A percentile compares a stretch with the other conserved stretches of the same genome.
Evolutionary conservation across 768 basidiomycete species (phyloP).

Genomic region (Pulveroboletus sp.): DNA sequence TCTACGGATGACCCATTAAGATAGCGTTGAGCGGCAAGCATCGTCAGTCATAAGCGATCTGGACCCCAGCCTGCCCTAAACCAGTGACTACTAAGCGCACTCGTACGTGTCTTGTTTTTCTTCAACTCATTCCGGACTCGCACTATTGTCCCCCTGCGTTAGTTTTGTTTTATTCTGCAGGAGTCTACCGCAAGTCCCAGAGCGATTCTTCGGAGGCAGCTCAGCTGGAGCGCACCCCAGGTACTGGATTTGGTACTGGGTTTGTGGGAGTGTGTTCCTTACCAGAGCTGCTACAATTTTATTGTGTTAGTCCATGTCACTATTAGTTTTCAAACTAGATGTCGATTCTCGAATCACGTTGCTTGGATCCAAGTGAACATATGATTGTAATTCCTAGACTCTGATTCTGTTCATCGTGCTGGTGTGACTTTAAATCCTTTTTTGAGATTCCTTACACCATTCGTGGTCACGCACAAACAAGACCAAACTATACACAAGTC

Average conservation of each 20-base stretch:
- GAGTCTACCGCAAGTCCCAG: constrained; percentile 37
- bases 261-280: constrained; percentile 30
- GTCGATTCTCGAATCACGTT: too few species aligned
- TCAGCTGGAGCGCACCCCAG: constrained; percentile 29
- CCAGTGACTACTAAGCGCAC: not conserved
- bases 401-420: too few species aligned
- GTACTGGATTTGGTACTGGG: not conserved
- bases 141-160: constrained; percentile 37
- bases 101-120: not conserved
- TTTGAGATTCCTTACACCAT: too few species aligned
- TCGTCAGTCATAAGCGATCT: too few species aligned
- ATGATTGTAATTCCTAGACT: too few species aligned
- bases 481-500: constrained; percentile 24
- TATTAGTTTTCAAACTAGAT: too few species aligned
- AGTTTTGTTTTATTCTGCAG: constrained; percentile 19
- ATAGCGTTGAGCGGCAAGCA: too few species aligned
- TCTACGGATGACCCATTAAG: too few species aligned
- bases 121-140: constrained; percentile 33
- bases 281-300: constrained; percentile 31
- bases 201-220: constrained; percentile 16
- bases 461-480: too few species aligned
- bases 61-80: constrained; percentile 29
- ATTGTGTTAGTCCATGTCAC: too few species aligned
- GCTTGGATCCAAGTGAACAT: too few species aligned
- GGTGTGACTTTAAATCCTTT: too few species aligned